Evolutionary conservation across 2,329 filamentous ascomycete species (phyloP).

Genomic region (Colletotrichum viniferum): DNA sequence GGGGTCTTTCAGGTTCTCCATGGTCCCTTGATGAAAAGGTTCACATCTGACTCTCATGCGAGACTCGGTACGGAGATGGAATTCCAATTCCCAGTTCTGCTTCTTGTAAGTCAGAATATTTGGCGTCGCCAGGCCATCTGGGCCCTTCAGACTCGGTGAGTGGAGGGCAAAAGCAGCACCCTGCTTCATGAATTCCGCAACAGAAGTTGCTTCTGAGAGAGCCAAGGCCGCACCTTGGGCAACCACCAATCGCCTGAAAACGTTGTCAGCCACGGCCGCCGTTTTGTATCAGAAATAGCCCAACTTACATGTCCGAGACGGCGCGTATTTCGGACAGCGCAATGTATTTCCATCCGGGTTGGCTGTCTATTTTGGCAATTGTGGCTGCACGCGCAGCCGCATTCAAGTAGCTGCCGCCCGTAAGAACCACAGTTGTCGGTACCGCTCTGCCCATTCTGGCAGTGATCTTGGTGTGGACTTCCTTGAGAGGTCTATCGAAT

Average conservation of each 20-base stretch:
- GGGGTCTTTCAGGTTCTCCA: neutral
- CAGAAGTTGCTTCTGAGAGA: neutral
- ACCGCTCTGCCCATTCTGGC: neutral
- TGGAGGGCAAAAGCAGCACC: neutral
- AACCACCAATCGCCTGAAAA: neutral
- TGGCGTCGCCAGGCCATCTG: neutral
- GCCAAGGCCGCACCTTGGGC: neutral
- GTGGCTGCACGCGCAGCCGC: neutral
- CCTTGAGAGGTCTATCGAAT: neutral
- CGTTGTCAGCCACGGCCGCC: neutral
- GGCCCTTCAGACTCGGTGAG: neutral
- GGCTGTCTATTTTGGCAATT: neutral
- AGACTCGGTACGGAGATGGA: neutral
- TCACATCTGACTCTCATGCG: neutral
- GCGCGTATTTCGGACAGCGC: neutral
- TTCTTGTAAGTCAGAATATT: neutral
- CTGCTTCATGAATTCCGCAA: neutral
- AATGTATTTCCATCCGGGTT: neutral
- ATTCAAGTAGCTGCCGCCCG: neutral
- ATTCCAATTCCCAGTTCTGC: rapidly evolving
- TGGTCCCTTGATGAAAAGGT: neutral
- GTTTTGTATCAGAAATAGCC: neutral
- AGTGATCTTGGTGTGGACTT: neutral
- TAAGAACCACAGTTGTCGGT: neutral
- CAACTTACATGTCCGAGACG: neutral